Conservation (phyloP, 352 stramenopile species). For the Phytophthora pini region DNA sequence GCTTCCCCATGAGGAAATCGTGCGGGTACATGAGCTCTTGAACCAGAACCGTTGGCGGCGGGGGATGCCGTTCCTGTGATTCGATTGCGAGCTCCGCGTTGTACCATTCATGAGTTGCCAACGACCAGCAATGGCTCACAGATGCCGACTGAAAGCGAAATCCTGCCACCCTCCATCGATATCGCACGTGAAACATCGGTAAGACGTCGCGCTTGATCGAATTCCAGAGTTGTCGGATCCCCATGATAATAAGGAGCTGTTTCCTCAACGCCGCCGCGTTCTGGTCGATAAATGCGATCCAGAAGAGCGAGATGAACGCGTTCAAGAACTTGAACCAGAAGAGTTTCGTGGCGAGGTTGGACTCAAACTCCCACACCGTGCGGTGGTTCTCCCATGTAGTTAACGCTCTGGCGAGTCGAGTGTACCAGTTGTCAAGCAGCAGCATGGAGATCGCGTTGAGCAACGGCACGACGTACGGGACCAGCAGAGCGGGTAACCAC, state of each 20-base stretch:
- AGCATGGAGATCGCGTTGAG: slow-evolving; percentile 78
- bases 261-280: slow-evolving; percentile 57
- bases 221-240: slow-evolving; percentile 75
- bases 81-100: slow-evolving; percentile 37
- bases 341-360: slow-evolving; percentile 76
- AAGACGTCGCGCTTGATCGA: slow-evolving; percentile 57
- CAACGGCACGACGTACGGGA: slow-evolving; percentile 64
- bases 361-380: slow-evolving; percentile 81
- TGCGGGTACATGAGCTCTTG: slow-evolving; percentile 79
- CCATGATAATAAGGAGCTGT: slow-evolving; percentile 78
- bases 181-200: slow-evolving; percentile 58
- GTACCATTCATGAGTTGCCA: slow-evolving; percentile 65
- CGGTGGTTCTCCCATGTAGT: slow-evolving; percentile 84
- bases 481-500: slow-evolving; percentile 47
- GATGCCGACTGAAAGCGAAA: slow-evolving; percentile 39
- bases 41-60: slow-evolving; percentile 56
- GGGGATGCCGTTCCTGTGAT: slow-evolving; percentile 12
- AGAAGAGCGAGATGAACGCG: slow-evolving; percentile 83
- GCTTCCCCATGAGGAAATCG: slow-evolving; percentile 77
- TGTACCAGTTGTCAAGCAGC: slow-evolving; percentile 78
- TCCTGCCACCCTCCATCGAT: slow-evolving; percentile 47
- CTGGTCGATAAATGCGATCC: slow-evolving; percentile 75
- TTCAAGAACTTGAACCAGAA: slow-evolving; percentile 89
- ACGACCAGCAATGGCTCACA: slow-evolving; percentile 25
- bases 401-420: slow-evolving; percentile 54